Conservation (phyloP, 345 rosid species). For the Melaleuca quinquenervia region DNA sequence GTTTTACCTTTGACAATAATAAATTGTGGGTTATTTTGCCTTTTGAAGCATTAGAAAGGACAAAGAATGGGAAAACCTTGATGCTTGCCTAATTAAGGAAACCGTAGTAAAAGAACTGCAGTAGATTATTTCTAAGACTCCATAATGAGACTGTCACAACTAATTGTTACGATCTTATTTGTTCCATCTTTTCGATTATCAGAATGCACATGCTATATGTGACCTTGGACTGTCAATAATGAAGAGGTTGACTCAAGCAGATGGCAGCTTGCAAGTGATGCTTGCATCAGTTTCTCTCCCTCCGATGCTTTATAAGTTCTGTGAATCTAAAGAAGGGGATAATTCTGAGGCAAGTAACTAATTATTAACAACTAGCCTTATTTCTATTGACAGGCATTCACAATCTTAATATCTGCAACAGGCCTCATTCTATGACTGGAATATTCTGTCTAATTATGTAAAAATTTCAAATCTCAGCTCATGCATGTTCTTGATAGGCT, state of each 20-base stretch:
- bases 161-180: background rate
- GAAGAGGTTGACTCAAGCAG: conserved; percentile 46
- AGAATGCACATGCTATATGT: conserved; percentile 86
- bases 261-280: conserved; percentile 25
- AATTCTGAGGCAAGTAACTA: conserved; percentile 38
- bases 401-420: background rate
- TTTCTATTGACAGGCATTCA: background rate
- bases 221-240: conserved; percentile 74
- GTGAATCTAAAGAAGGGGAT: conserved; percentile 48
- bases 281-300: conserved; percentile 46
- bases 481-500: background rate
- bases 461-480: background rate
- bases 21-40: background rate
- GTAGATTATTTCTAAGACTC: background rate
- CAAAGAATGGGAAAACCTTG: background rate
- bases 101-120: background rate
- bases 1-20: background rate
- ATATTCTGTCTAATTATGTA: background rate
- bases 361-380: background rate
- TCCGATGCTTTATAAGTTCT: conserved; percentile 43
- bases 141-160: background rate
- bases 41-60: background rate
- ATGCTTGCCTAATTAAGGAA: background rate
- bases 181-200: conserved; percentile 15
- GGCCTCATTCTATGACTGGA: background rate